Percentiles rank a stretch among this genome's conserved stretches.
Conservation (phyloP, 2,329 filamentous ascomycete genomes). For the Pseudogymnoascus sp. region DNA sequence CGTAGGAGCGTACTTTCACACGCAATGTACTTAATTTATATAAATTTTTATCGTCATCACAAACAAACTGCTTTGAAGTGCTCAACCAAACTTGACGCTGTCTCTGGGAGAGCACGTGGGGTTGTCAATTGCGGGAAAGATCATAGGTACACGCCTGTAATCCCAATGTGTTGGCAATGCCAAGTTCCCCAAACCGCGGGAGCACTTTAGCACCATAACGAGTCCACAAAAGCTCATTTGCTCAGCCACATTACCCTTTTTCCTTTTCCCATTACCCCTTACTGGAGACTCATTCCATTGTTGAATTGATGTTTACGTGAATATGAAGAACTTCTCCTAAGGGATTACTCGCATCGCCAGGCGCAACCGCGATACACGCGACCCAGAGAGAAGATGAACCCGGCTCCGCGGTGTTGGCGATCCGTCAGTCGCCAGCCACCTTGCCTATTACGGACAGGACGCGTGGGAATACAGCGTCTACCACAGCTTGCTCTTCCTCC, state of each 20-base stretch:
- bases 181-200: slow-evolving; percentile 1
- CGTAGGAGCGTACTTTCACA: not conserved
- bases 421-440: slow-evolving; percentile 1
- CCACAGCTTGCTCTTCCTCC: not conserved
- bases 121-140: not conserved
- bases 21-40: not conserved
- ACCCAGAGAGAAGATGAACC: not conserved
- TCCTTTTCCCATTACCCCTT: not conserved
- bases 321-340: slow-evolving; percentile 1
- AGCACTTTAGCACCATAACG: not conserved
- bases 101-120: not conserved
- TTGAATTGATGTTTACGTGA: not conserved
- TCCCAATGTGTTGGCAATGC: slow-evolving; percentile 1
- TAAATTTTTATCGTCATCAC: not conserved
- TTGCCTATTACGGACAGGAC: slow-evolving; percentile 1
- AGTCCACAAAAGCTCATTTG: slow-evolving; percentile 6
- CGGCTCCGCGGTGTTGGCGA: slow-evolving; percentile 4
- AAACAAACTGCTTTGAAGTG: not conserved
- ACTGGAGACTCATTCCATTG: not conserved
- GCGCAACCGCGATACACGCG: not conserved
- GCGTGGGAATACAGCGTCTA: not conserved
- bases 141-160: not conserved
- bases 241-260: slow-evolving; percentile 1
- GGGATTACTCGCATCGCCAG: slow-evolving; percentile 1
- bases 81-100: not conserved